Conservation (phyloP, 2,329 filamentous ascomycete genomes). For the Myriangium duriaei region DNA sequence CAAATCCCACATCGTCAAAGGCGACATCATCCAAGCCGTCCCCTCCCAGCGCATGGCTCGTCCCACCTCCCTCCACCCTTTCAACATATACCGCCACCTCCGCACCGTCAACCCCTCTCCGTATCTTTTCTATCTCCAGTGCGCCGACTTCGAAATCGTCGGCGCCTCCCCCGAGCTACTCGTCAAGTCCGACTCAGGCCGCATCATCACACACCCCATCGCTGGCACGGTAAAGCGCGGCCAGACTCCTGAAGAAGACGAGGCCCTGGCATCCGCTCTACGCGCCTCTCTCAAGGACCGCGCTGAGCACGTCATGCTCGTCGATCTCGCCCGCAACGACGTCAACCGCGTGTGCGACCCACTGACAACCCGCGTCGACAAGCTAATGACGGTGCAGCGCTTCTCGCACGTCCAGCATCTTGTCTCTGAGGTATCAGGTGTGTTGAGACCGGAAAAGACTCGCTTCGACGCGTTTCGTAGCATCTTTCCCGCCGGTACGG, state of each 20-base stretch:
- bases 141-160: slow-evolving; percentile 83
- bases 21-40: slow-evolving; percentile 96
- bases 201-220: slow-evolving; percentile 92
- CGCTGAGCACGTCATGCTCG: slow-evolving; percentile 93
- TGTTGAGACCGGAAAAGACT: slow-evolving; percentile 71
- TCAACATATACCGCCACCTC: slow-evolving; percentile 94
- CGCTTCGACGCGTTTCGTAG: slow-evolving; percentile 87
- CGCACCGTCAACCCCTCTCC: slow-evolving; percentile 96
- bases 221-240: slow-evolving; percentile 89
- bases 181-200: slow-evolving; percentile 75
- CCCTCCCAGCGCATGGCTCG: slow-evolving; percentile 87
- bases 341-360: slow-evolving; percentile 93
- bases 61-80: slow-evolving; percentile 82
- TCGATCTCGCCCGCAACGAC: slow-evolving; percentile 91
- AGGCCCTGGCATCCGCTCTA: slow-evolving; percentile 63
- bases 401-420: slow-evolving; percentile 98
- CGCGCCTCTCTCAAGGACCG: slow-evolving; percentile 77
- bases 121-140: slow-evolving; percentile 93
- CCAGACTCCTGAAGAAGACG: slow-evolving; percentile 67
- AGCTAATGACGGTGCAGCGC: slow-evolving; percentile 84
- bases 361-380: slow-evolving; percentile 75
- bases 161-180: slow-evolving; percentile 90
- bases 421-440: slow-evolving; percentile 86
- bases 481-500: slow-evolving; percentile 94
- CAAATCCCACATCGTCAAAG: slow-evolving; percentile 80